Percentiles rank a stretch among this genome's conserved stretches.
Conservation (phyloP, 1,139 yeast genomes). For the Suhomyces terraborum region DNA sequence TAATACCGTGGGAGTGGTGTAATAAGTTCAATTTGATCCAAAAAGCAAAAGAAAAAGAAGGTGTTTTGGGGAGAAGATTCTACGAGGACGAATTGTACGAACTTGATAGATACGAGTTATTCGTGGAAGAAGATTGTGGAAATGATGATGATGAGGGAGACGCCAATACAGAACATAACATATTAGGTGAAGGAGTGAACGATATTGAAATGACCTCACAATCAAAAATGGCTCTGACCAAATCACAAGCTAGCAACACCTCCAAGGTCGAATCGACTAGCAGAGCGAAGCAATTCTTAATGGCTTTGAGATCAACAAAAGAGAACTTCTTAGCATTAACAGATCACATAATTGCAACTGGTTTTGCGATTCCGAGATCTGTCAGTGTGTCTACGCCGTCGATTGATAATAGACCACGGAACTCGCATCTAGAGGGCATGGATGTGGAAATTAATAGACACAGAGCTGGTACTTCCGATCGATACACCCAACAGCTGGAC, state of each 20-base stretch:
- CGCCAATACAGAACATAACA: too few species aligned
- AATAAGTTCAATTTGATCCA: conserved; percentile 65
- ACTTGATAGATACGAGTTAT: conserved; percentile 45
- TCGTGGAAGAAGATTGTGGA: conserved; percentile 29
- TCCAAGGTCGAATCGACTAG: neutral
- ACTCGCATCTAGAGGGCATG: conserved; percentile 19
- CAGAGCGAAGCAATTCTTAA: conserved; percentile 5
- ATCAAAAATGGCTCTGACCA: neutral
- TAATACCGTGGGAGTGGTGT: conserved; percentile 88
- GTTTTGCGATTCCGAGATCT: conserved; percentile 59
- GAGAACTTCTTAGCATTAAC: conserved; percentile 47
- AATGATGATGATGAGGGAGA: conserved; percentile 13
- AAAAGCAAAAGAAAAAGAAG: conserved; percentile 70
- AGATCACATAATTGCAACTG: conserved; percentile 60
- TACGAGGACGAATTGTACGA: conserved; percentile 67
- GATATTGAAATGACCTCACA: neutral
- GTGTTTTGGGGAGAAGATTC: conserved; percentile 76
- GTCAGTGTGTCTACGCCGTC: conserved; percentile 42
- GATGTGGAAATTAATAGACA: conserved; percentile 6
- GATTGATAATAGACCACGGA: conserved; percentile 14
- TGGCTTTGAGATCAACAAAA: conserved; percentile 32
- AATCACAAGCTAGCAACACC: neutral
- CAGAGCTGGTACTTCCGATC: neutral
- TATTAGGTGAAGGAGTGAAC: too few species aligned
- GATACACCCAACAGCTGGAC: neutral